These are phyloP conservation scores for Cladosporium sphaerospermum DNA, from an alignment of 2,329 filamentous ascomycete species.

Conservation along the genomic window DNA sequence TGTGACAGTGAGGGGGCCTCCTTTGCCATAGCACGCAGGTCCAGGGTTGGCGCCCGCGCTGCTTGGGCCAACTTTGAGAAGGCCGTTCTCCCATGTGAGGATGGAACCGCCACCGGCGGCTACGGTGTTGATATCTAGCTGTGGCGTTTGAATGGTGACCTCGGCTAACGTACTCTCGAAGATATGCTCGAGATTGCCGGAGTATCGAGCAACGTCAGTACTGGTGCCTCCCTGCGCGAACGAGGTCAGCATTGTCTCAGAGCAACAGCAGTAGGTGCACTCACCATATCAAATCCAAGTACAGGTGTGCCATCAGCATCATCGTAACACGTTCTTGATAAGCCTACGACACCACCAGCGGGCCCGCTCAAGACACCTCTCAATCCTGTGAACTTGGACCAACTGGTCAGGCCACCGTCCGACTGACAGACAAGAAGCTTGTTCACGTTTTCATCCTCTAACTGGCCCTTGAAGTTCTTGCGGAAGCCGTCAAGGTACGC, in stretches of 20 bases:
- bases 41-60: slow-evolving; percentile 26
- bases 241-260: slow-evolving; percentile 2
- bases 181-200: slow-evolving; percentile 15
- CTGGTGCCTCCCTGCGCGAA: slow-evolving; percentile 19
- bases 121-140: slow-evolving; percentile 21
- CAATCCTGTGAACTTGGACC: slow-evolving; percentile 63
- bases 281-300: slow-evolving; percentile 51
- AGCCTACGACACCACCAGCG: slow-evolving; percentile 80
- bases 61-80: slow-evolving; percentile 19
- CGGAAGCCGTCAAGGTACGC: slow-evolving; percentile 16
- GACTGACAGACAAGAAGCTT: slow-evolving; percentile 56
- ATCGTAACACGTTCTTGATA: slow-evolving; percentile 81
- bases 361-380: slow-evolving; percentile 78
- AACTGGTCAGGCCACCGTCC: slow-evolving; percentile 61
- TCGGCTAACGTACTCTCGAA: slow-evolving; percentile 19
- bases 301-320: slow-evolving; percentile 68
- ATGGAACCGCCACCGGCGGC: slow-evolving; percentile 19
- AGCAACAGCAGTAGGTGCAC: slow-evolving; percentile 15
- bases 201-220: slow-evolving; percentile 17
- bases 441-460: slow-evolving; percentile 9
- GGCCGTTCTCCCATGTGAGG: slow-evolving; percentile 16
- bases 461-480: slow-evolving; percentile 13
- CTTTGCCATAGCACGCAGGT: slow-evolving; percentile 31
- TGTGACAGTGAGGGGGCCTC: slow-evolving; percentile 31
- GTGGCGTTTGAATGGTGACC: slow-evolving; percentile 16